These are phyloP conservation scores for Geranium rotundifolium DNA, from an alignment of 345 rosid genomes.

Conservation along the genomic window DNA sequence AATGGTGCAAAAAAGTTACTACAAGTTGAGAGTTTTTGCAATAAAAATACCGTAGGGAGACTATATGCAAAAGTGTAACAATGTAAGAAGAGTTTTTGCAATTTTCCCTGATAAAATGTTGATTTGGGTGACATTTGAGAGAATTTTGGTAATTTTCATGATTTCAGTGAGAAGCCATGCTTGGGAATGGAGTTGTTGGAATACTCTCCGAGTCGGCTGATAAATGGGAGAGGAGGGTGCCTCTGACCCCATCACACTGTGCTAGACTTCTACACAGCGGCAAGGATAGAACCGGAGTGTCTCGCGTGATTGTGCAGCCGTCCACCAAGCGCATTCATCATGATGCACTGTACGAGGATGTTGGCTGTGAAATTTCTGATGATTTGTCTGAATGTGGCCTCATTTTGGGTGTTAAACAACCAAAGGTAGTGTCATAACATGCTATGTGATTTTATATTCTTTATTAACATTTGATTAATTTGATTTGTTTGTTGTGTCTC, in stretches of 20 bases:
- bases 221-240: conserved; percentile 96
- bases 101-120: no score
- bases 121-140: not conserved
- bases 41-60: no score
- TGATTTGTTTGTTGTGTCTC: not conserved
- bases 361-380: conserved; percentile 79
- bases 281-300: conserved; percentile 47
- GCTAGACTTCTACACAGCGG: conserved; percentile 74
- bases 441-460: no score
- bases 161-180: conserved; percentile 20
- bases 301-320: conserved; percentile 78
- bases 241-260: conserved; percentile 81
- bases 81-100: no score
- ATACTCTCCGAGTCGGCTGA: conserved; percentile 63
- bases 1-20: no score
- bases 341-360: conserved; percentile 66
- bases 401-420: conserved; percentile 75
- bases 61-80: no score
- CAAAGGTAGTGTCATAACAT: conserved; percentile 32
- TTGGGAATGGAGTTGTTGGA: conserved; percentile 88
- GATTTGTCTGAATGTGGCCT: conserved; percentile 86
- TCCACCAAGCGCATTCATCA: conserved; percentile 86
- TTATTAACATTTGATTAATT: not conserved
- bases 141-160: not conserved
- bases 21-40: no score